Evolutionary conservation across 1,139 yeast species (phyloP).

Genomic region (Taphrina sp.): DNA sequence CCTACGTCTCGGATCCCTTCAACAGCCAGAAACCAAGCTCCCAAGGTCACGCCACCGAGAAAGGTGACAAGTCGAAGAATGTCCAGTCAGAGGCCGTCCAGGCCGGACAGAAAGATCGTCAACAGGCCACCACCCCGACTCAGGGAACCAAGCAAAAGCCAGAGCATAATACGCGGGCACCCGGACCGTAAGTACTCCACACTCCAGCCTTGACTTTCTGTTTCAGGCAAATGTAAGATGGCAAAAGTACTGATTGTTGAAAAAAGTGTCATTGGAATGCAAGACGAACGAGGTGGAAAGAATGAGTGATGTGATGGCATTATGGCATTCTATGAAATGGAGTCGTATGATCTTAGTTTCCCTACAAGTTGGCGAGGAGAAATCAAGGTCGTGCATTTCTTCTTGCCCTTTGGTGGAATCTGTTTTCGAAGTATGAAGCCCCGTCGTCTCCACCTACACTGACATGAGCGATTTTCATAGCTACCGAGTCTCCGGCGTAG

Average conservation of each 20-base stretch:
- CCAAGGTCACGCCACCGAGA: conserved; percentile 22
- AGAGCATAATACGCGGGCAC: not conserved
- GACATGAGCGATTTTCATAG: no score
- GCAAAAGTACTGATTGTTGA: no score
- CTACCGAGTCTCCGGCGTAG: no score
- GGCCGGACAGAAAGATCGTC: conserved; percentile 1
- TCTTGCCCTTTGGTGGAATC: no score
- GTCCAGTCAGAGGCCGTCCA: conserved; percentile 21
- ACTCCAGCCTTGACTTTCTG: not conserved
- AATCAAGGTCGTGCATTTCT: no score
- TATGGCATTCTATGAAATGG: no score
- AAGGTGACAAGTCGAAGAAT: conserved; percentile 10
- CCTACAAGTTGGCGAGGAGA: no score
- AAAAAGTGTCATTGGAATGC: conserved; percentile 31
- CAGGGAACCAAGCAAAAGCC: conserved; percentile 7
- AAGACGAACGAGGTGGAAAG: conserved; percentile 22
- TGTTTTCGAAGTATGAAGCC: no score
- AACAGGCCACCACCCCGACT: not conserved
- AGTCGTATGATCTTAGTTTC: no score
- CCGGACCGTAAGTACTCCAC: conserved; percentile 17
- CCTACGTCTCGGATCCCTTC: conserved; percentile 22
- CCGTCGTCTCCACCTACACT: no score
- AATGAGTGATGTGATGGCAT: no score
- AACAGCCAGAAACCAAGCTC: conserved; percentile 14
- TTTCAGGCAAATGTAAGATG: not conserved